These are phyloP conservation scores for Aphanomyces cochlioides DNA, from an alignment of 352 stramenopile genomes.

Conservation along the genomic window DNA sequence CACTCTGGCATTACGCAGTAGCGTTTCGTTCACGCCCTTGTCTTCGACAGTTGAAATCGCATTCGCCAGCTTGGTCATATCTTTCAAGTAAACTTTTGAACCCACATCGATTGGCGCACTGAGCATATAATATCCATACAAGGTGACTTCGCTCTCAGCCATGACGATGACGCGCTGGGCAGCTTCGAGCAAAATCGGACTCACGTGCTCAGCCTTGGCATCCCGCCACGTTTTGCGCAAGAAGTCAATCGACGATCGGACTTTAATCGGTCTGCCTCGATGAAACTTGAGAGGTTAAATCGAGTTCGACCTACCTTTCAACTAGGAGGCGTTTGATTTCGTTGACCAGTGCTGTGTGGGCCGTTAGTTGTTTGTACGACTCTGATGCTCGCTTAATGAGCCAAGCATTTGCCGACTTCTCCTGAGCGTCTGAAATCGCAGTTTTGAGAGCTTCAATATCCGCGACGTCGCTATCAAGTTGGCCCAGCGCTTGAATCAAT, in stretches of 20 bases:
- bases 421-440: slow-evolving; percentile 55
- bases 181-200: slow-evolving; percentile 50
- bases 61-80: slow-evolving; percentile 62
- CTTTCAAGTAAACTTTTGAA: slow-evolving; percentile 45
- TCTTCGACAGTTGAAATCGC: slow-evolving; percentile 52
- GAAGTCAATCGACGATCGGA: slow-evolving; percentile 59
- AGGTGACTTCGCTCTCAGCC: slow-evolving; percentile 70
- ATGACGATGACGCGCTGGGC: slow-evolving; percentile 63
- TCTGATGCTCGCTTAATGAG: slow-evolving; percentile 50
- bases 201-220: slow-evolving; percentile 49
- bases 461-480: slow-evolving; percentile 32
- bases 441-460: slow-evolving; percentile 77
- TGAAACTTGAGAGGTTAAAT: too few species aligned
- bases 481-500: neutral
- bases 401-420: slow-evolving; percentile 54
- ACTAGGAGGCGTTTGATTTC: slow-evolving; percentile 73
- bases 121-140: slow-evolving; percentile 70
- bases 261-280: slow-evolving; percentile 46
- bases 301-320: slow-evolving; percentile 34
- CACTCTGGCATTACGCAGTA: slow-evolving; percentile 42
- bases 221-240: slow-evolving; percentile 54
- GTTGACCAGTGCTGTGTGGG: slow-evolving; percentile 66
- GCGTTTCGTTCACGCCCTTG: slow-evolving; percentile 52
- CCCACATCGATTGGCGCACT: slow-evolving; percentile 59
- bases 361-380: slow-evolving; percentile 67